These are phyloP conservation scores for Camelina neglecta DNA, from an alignment of 345 rosid genomes.

Conservation along the genomic window DNA sequence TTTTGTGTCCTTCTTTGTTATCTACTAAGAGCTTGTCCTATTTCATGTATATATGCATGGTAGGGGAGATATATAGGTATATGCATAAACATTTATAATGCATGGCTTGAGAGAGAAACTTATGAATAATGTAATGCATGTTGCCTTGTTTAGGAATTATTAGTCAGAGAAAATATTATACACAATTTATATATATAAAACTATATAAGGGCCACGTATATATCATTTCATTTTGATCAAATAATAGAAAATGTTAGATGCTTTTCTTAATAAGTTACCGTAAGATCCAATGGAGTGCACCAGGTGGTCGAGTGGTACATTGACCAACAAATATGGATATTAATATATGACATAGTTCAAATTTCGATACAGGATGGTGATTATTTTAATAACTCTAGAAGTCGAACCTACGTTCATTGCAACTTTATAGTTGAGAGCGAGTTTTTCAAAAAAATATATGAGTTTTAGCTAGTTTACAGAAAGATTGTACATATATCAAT, in stretches of 20 bases:
- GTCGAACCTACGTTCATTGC: constrained; percentile 31
- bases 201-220: constrained; percentile 5
- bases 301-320: constrained; percentile 28
- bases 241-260: not conserved
- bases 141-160: constrained; percentile 35
- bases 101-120: constrained; percentile 3
- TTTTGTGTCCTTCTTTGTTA: constrained; percentile 6
- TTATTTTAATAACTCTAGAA: constrained; percentile 23
- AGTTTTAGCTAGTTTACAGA: not conserved
- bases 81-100: not conserved
- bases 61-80: not conserved
- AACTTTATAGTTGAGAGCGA: constrained; percentile 34
- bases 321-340: constrained; percentile 29
- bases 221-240: constrained; percentile 1
- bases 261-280: constrained; percentile 25
- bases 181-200: not conserved
- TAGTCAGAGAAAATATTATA: constrained; percentile 2
- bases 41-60: constrained; percentile 20
- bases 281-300: constrained; percentile 28
- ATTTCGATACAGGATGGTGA: constrained; percentile 30
- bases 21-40: constrained; percentile 12
- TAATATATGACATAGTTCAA: constrained; percentile 12
- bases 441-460: not conserved
- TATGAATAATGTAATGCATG: constrained; percentile 40
- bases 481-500: not conserved